phyloP scores from a whole-genome alignment of 1,284 basidiomycete species.

The Ganoderma multipileum region DNA sequence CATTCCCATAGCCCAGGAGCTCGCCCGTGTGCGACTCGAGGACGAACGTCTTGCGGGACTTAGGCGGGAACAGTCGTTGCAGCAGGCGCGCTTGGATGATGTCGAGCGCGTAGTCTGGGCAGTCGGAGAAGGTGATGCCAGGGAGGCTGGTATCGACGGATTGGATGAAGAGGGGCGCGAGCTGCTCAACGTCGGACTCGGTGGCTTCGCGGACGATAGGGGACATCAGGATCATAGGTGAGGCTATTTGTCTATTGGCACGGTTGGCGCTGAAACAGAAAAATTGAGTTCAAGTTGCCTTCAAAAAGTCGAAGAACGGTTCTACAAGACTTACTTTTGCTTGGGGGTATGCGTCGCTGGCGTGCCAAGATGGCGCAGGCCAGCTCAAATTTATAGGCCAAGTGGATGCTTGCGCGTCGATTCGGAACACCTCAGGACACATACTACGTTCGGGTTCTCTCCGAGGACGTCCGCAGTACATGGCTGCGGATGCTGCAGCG shows the following conservation, averaged over 20 bases:
- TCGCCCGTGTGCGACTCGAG: slow-evolving; percentile 24
- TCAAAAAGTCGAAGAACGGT: no score
- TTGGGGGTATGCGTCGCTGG: not conserved
- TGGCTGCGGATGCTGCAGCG: slow-evolving; percentile 7
- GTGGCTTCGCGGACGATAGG: slow-evolving; percentile 23
- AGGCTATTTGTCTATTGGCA: not conserved
- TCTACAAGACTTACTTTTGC: no score
- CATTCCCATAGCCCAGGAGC: slow-evolving; percentile 22
- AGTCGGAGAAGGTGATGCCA: slow-evolving; percentile 22
- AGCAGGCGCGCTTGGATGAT: slow-evolving; percentile 5
- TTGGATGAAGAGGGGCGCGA: slow-evolving; percentile 23
- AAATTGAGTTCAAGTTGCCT: not conserved
- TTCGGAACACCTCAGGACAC: not conserved
- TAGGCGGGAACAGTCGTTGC: slow-evolving; percentile 25
- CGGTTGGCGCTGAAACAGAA: not conserved
- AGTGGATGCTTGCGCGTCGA: slow-evolving; percentile 1
- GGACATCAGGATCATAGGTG: slow-evolving; percentile 15
- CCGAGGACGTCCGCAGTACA: not conserved
- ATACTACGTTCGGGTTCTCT: not conserved
- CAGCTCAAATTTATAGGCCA: not conserved
- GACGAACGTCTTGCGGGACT: slow-evolving; percentile 18
- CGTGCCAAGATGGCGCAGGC: not conserved
- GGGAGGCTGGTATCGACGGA: slow-evolving; percentile 27
- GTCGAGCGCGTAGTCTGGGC: slow-evolving; percentile 14
- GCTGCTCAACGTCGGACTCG: slow-evolving; percentile 20